Conservation (phyloP, 2,329 filamentous ascomycete genomes). For the Pestalotiopsis sp. region DNA sequence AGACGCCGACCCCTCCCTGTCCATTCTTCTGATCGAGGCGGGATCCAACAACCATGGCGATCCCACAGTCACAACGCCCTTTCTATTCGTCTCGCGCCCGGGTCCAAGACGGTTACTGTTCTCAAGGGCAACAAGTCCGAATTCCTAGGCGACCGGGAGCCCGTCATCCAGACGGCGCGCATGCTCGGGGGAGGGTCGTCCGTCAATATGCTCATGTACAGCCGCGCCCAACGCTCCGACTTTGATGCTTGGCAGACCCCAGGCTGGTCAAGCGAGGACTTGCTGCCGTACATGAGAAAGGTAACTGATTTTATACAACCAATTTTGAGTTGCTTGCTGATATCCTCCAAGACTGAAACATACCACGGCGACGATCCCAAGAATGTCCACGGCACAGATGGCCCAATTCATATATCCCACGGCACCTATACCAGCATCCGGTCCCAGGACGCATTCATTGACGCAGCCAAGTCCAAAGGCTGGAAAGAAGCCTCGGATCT, state of each 20-base stretch:
- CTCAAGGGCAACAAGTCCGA: constrained; percentile 12
- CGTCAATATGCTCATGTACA: constrained; percentile 48
- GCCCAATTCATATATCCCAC: constrained; percentile 56
- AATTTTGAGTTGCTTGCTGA: too few species aligned
- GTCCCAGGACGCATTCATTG: too few species aligned
- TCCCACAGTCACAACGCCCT: constrained; percentile 13
- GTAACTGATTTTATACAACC: too few species aligned
- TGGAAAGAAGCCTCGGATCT: constrained; percentile 55
- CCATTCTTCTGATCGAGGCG: constrained; percentile 21
- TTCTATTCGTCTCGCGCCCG: constrained; percentile 13
- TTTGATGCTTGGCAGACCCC: constrained; percentile 29
- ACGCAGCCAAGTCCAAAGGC: constrained; percentile 31
- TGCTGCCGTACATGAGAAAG: constrained; percentile 38
- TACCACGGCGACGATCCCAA: constrained; percentile 51
- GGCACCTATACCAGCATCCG: too few species aligned
- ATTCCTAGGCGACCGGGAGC: constrained; percentile 9
- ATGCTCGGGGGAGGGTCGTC: constrained; percentile 59
- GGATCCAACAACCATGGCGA: constrained; percentile 17
- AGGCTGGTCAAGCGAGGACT: constrained; percentile 31
- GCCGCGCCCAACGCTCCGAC: constrained; percentile 34
- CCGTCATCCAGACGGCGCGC: constrained; percentile 28
- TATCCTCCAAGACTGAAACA: constrained; percentile 49
- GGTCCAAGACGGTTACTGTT: constrained; percentile 1
- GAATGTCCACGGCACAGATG: constrained; percentile 53
- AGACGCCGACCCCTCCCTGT: constrained; percentile 20